Conservation (phyloP, 176 grass and related monocot species). For the Oryza officinalis region DNA sequence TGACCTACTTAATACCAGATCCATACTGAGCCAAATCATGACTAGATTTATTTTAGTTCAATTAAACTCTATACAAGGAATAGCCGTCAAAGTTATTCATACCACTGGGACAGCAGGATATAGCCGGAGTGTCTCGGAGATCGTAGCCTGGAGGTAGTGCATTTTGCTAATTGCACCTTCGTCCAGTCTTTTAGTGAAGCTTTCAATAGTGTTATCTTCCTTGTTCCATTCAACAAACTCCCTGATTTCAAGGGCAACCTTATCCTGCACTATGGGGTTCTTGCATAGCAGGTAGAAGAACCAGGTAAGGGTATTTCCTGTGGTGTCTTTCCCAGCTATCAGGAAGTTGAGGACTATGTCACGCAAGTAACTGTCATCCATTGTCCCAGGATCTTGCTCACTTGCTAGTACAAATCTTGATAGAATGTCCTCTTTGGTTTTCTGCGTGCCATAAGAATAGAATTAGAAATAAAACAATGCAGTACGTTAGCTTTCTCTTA, state of each 20-base stretch:
- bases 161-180: conserved; percentile 53
- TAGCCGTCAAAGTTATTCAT: conserved; percentile 20
- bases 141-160: conserved; percentile 58
- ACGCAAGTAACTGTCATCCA: conserved; percentile 63
- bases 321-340: conserved; percentile 76
- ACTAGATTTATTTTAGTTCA: conserved; percentile 1
- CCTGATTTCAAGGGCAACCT: conserved; percentile 53
- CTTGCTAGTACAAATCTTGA: conserved; percentile 77
- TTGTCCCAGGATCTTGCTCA: conserved; percentile 42
- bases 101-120: conserved; percentile 77
- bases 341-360: conserved; percentile 78
- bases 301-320: conserved; percentile 69
- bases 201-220: conserved; percentile 18
- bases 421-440: conserved; percentile 60
- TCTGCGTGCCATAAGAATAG: conserved; percentile 33
- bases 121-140: conserved; percentile 64
- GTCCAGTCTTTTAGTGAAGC: conserved; percentile 39
- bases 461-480: not conserved
- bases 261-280: conserved; percentile 64
- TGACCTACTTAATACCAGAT: not conserved
- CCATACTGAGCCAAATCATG: not conserved
- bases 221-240: conserved; percentile 17
- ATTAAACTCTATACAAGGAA: conserved; percentile 6
- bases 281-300: conserved; percentile 79
- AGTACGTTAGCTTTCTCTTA: not conserved